Base-by-base conservation (phyloP, 805 yeast genomes). In the Candida maltosa region DNA sequence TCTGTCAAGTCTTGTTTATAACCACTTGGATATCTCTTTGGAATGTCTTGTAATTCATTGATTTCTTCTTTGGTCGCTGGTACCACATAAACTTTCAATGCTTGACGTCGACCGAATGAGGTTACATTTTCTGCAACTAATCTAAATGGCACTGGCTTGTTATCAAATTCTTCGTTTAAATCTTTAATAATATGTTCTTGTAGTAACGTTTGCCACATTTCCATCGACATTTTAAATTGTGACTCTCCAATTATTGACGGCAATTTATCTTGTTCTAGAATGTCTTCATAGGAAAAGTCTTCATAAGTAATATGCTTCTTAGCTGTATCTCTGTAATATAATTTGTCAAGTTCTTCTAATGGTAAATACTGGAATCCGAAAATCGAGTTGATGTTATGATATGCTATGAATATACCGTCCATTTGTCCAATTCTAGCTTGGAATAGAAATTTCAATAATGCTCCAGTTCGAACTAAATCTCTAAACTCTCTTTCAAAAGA, bases 331-430 rank as follows among this genome's bases (percentile, higher is more conserved):
- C 25, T 37, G 41, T 53, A 65, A 39, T 57, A 63, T 1, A 63
- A 50, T 25, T 52, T 49, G 54, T 91, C 97, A 43, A 91, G 73
- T 26, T 80, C 85, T 1, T 65, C 58, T 32, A 89, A 62, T 1
- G 95, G 89, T 19, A 91, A 54, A 56, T 91, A 91, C 56, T 88
- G 91, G 58, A 88, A 93, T 3, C 97, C 98, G 59, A 91, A 87
- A 47, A 89, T 75, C 31, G 78, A 65, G 20, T 76, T 69, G 34
- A 87, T 73, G 55, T 89, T 91, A 57, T 91, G 98, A 56, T 81
- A 91, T 0, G 96, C 96, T 11, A 91, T 70, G 47, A 86, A 87
- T 2, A 93, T 87, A 5, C 98, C 98, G 58, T 89, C 97, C 97
- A 93, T 91, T 48, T 84, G 80, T 3, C 97, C 98, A 27, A 91